phyloP scores from a whole-genome alignment of 148 eudicot species.

The Heliamphora exappendiculata region DNA sequence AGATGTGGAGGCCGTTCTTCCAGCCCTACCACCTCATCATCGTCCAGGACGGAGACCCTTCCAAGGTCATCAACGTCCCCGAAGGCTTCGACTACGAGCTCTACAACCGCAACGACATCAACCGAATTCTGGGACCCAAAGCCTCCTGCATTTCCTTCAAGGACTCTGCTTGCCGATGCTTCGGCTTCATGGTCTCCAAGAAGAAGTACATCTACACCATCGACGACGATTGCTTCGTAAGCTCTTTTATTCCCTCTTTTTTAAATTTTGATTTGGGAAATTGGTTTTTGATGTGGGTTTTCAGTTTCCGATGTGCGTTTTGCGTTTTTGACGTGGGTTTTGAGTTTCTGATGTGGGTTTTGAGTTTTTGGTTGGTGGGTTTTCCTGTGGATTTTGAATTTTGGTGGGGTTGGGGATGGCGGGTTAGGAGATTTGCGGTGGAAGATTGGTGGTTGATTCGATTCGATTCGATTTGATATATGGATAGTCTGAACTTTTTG shows the following conservation, averaged over 20 bases:
- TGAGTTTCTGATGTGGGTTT: not conserved
- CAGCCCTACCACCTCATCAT: slow-evolving; percentile 73
- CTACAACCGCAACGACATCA: slow-evolving; percentile 70
- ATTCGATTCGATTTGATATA: not conserved
- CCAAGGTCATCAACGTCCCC: slow-evolving; percentile 52
- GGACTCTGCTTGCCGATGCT: slow-evolving; percentile 86
- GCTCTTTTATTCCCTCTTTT: slow-evolving; percentile 7
- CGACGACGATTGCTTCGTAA: slow-evolving; percentile 89
- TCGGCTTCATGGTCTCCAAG: slow-evolving; percentile 80
- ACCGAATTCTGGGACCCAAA: slow-evolving; percentile 68
- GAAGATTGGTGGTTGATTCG: not conserved
- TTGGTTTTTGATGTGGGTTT: too few species aligned
- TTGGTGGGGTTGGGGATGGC: not conserved
- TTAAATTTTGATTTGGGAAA: slow-evolving; percentile 6
- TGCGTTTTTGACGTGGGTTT: not conserved
- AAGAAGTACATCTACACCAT: slow-evolving; percentile 87
- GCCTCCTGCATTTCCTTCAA: slow-evolving; percentile 78
- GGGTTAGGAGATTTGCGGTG: not conserved
- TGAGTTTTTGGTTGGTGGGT: not conserved
- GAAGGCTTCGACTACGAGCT: slow-evolving; percentile 82
- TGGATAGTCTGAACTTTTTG: not conserved
- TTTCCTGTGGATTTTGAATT: not conserved
- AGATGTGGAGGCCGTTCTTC: slow-evolving; percentile 80
- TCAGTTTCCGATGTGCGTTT: not conserved
- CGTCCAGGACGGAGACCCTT: slow-evolving; percentile 81